Conservation (phyloP, 2,329 filamentous ascomycete genomes). For the Cercospora janseana region DNA sequence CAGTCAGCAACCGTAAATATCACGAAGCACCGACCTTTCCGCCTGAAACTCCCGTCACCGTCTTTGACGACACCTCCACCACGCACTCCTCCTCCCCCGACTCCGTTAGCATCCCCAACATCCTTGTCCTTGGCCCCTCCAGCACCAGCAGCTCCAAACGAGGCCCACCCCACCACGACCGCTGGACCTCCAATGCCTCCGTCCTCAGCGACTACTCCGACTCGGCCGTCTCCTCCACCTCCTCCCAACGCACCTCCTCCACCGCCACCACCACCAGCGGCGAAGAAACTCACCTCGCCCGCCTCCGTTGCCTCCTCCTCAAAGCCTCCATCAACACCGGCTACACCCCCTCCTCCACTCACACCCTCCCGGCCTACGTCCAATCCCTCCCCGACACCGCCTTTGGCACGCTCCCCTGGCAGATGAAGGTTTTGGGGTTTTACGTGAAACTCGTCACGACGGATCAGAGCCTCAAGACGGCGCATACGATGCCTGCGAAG, state of each 20-base stretch:
- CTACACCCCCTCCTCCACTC: slow-evolving; percentile 61
- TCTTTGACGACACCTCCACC: slow-evolving; percentile 80
- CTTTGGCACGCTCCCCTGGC: slow-evolving; percentile 71
- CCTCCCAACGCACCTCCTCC: slow-evolving; percentile 65
- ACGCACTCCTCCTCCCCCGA: slow-evolving; percentile 76
- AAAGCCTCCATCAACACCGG: slow-evolving; percentile 85
- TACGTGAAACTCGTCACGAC: slow-evolving; percentile 78
- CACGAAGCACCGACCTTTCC: slow-evolving; percentile 48
- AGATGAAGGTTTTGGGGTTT: slow-evolving; percentile 68
- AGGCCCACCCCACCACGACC: slow-evolving; percentile 57
- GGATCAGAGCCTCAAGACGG: slow-evolving; percentile 65
- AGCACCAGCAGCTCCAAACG: slow-evolving; percentile 39
- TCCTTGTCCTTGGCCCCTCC: slow-evolving; percentile 76
- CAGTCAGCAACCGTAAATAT: slow-evolving; percentile 45
- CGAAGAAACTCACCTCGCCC: slow-evolving; percentile 74
- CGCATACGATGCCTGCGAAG: slow-evolving; percentile 56
- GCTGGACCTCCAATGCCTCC: slow-evolving; percentile 76
- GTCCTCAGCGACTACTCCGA: slow-evolving; percentile 79
- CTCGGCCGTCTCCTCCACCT: slow-evolving; percentile 52
- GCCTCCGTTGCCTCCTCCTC: slow-evolving; percentile 74
- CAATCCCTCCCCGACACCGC: slow-evolving; percentile 71
- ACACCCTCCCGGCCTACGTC: slow-evolving; percentile 69
- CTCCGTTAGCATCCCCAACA: slow-evolving; percentile 72
- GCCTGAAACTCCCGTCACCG: slow-evolving; percentile 89
- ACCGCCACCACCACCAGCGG: slow-evolving; percentile 65